Evolutionary conservation across 345 rosid genomes (phyloP).

Genomic region (Camelina sativa): DNA sequence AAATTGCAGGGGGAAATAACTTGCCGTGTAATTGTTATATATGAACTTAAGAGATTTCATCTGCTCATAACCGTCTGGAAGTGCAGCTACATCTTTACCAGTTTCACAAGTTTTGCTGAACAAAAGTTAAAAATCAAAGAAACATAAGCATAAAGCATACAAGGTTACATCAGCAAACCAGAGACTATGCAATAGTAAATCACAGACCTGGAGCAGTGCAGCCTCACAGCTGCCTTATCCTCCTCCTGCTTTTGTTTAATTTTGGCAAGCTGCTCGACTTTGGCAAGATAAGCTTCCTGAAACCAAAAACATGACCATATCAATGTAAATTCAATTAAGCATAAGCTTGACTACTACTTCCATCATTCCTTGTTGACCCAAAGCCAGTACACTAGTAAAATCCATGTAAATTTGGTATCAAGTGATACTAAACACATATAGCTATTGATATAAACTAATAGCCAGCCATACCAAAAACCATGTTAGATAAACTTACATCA

Average conservation of each 20-base stretch:
- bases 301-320: slow-evolving; percentile 26
- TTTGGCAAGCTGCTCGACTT: slow-evolving; percentile 64
- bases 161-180: slow-evolving; percentile 30
- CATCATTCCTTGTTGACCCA: slow-evolving; percentile 6
- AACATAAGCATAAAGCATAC: slow-evolving; percentile 28
- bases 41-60: slow-evolving; percentile 61
- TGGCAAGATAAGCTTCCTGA: slow-evolving; percentile 58
- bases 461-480: background rate
- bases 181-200: slow-evolving; percentile 9
- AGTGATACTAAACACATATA: background rate
- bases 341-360: background rate
- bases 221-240: slow-evolving; percentile 62
- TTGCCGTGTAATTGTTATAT: slow-evolving; percentile 49
- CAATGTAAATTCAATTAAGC: background rate
- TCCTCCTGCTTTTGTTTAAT: slow-evolving; percentile 84
- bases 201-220: slow-evolving; percentile 77
- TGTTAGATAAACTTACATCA: slow-evolving; percentile 27
- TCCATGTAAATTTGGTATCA: background rate
- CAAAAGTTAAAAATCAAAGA: slow-evolving; percentile 16
- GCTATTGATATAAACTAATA: background rate
- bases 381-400: slow-evolving; percentile 8
- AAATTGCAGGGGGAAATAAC: slow-evolving; percentile 18
- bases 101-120: slow-evolving; percentile 48
- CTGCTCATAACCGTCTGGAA: slow-evolving; percentile 50
- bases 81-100: slow-evolving; percentile 40